phyloP scores from a whole-genome alignment of 2,329 filamentous ascomycete genomes.

The Cucurbitaria berberidis region DNA sequence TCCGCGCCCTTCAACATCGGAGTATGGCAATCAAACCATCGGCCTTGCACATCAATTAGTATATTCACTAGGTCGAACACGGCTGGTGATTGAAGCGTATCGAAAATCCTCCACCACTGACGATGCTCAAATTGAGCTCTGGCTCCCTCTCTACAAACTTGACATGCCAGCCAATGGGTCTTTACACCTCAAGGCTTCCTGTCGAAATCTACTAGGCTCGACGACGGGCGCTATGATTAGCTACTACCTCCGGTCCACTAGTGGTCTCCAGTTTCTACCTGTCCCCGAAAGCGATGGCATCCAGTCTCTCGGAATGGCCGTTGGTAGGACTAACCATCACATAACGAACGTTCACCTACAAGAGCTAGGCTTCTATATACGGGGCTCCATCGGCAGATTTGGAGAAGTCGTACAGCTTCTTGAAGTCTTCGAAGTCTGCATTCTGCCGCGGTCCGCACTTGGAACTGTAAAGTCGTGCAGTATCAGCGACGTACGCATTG shows the following conservation, averaged over 20 bases:
- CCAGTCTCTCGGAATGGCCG: neutral
- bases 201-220: constrained; percentile 5
- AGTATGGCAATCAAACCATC: neutral
- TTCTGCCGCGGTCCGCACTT: constrained; percentile 9
- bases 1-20: constrained; percentile 19
- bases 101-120: neutral
- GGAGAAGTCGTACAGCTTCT: constrained; percentile 4
- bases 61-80: constrained; percentile 3
- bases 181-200: constrained; percentile 24
- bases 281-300: neutral
- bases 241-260: constrained; percentile 26
- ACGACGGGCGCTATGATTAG: neutral
- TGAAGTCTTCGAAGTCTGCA: constrained; percentile 24
- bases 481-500: constrained; percentile 23
- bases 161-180: constrained; percentile 40
- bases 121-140: constrained; percentile 4
- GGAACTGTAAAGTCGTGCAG: neutral
- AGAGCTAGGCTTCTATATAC: constrained; percentile 34
- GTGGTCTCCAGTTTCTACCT: constrained; percentile 1
- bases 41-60: constrained; percentile 23
- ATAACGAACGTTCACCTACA: constrained; percentile 13
- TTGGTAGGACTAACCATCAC: neutral
- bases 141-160: constrained; percentile 41
- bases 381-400: constrained; percentile 2
- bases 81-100: constrained; percentile 26